Base-by-base conservation (phyloP, 2,329 filamentous ascomycete species). In the Lecanicillium sp. region DNA sequence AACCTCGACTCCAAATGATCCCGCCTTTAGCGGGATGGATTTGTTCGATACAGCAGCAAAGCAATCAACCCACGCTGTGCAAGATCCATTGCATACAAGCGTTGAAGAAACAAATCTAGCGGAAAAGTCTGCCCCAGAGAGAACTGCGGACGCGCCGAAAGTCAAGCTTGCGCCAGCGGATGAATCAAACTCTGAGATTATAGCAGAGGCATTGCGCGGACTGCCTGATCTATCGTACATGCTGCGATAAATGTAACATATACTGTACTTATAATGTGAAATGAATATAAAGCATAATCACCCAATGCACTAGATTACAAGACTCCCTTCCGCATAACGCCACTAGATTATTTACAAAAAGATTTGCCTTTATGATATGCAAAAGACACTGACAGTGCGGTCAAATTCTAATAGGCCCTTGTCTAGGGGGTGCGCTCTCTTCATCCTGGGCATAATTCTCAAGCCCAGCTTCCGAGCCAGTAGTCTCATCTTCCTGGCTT, bases 371-470 rank as follows among this genome's bases (percentile, higher is more conserved):
- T n/a, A n/a, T n/a, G n/a, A n/a, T n/a, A n/a, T n/a, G n/a, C n/a
- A n/a, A n/a, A n/a, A n/a, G n/a, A n/a, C n/a, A n/a, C n/a, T n/a
- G n/a, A 7, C 22, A 11, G 7, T 11, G 22, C 11, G 17, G 14
- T 18, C 17, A 33, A 15, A 17, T 9, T 33, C 30, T 17, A 16
- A 17, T 17, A 5, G 15, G 30, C 30, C 18, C 30, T 33, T 33
- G 13, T 25, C 22, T 25, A 6, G 22, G 22, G 7, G 22, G 22
- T 25, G 9, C n/a, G 13, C 13, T 33, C 30, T 51, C 52, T 2
- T 25, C 22, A 25, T 25, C 22, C 7, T 6, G 22, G 50, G 45
- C 44, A 49, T 44, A 50, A 4, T 53, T 47, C 1, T 51, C 48
- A 14, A 35, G 36, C 18, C 50, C 47, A 6, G 43, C 47, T 4